Base-by-base conservation (phyloP, 352 stramenopile genomes). In the Pythium angustatum region DNA sequence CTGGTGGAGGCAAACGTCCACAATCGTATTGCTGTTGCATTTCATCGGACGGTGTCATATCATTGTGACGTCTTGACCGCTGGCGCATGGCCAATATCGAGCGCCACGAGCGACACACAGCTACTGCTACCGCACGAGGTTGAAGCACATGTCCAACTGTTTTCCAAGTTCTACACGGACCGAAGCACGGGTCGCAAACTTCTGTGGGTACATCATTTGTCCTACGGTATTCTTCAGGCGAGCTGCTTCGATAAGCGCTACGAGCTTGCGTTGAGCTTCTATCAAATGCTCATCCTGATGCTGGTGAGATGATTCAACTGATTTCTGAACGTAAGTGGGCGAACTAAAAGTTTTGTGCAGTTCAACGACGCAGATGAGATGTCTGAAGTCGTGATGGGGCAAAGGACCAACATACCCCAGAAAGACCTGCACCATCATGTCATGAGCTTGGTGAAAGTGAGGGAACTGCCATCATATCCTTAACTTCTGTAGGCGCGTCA, bases 21-120 rank as follows among this genome's bases (percentile, higher is more conserved):
- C 27, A 79, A 86, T 33, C 49, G 70, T 22, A 54, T 64, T 49
- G 83, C 78, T 4, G 80, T 93, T 63, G 43, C 64, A 0, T 75
- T 95, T 17, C 81, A 93, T 30, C 76, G 88, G 43, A 58, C 72
- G 21, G 61, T 88, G 36, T 62, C 69, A 12, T 91, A 89, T 47
- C 83, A 91, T 44, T 93, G 85, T 31, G 85, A 94, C 30, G 79
- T 95, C 40, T 75, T 95, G 17, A 95, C 87, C 44, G 87, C 87
- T 50, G 87, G 85, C 28, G 84, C 85, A 21, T 95, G 87, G 87
- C 87, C 87, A 6, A 93, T 95, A 60, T 88, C 87, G 17, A 88
- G 72, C 70, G 72, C 77, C n/a, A 56, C 43, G 17, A 75, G 66
- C 12, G 79, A 92, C 44, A 47, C 70, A 8, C 83, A 83, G 21